Evolutionary conservation across 257 asterid species (phyloP).

Genomic region (Plantago elongata): DNA sequence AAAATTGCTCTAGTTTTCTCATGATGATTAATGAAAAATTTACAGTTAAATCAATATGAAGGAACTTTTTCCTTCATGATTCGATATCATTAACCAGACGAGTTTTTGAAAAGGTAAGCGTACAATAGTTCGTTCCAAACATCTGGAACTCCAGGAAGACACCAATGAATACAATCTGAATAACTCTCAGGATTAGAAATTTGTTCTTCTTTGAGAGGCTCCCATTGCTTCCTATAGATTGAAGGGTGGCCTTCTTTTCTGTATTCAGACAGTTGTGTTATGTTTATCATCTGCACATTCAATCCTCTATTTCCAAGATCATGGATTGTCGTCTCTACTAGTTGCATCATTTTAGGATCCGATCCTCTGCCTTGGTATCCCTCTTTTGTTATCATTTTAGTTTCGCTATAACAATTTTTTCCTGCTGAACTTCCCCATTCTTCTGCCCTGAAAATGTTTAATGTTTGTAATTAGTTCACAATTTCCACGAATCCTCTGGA

Average conservation of each 20-base stretch:
- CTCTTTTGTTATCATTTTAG: slow-evolving; percentile 39
- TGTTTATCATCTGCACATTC: slow-evolving; percentile 56
- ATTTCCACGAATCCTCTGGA: too few species aligned
- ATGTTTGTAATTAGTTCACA: too few species aligned
- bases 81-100: neutral
- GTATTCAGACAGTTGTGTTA: slow-evolving; percentile 76
- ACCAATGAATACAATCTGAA: slow-evolving; percentile 91
- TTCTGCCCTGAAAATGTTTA: slow-evolving; percentile 47
- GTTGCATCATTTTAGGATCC: slow-evolving; percentile 69
- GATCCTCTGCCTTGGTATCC: slow-evolving; percentile 63
- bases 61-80: slow-evolving; percentile 9
- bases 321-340: slow-evolving; percentile 47
- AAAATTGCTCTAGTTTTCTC: neutral
- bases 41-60: neutral
- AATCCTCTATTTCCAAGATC: slow-evolving; percentile 49
- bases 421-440: slow-evolving; percentile 61
- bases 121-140: slow-evolving; percentile 81
- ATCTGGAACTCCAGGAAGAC: slow-evolving; percentile 95
- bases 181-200: slow-evolving; percentile 47
- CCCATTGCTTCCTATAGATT: slow-evolving; percentile 70
- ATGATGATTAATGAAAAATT: neutral
- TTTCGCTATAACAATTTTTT: slow-evolving; percentile 56
- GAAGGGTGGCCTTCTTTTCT: slow-evolving; percentile 92
- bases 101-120: slow-evolving; percentile 38
- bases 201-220: slow-evolving; percentile 49